These are phyloP conservation scores for Piper longum DNA, from an alignment of 164 flowering plant species.

Conservation along the genomic window DNA sequence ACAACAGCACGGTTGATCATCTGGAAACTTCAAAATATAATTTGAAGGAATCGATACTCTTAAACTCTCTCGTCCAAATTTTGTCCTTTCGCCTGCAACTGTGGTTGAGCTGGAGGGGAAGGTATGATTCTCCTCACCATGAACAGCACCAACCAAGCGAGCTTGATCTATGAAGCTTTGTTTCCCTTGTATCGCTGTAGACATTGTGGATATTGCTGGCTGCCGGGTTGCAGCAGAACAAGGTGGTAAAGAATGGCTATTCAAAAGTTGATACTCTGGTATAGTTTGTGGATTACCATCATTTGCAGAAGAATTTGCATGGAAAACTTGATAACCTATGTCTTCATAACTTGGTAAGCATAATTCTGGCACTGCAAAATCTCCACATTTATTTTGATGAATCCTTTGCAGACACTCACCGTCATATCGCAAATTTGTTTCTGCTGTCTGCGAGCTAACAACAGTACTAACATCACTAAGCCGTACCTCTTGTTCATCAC, in stretches of 20 bases:
- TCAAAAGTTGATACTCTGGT: constrained; percentile 32
- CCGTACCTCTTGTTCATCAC: constrained; percentile 15
- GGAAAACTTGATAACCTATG: constrained; percentile 42
- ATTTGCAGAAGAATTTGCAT: constrained; percentile 47
- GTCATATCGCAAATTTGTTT: constrained; percentile 14
- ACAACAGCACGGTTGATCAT: constrained; percentile 45
- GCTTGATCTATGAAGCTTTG: not conserved
- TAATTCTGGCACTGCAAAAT: constrained; percentile 68
- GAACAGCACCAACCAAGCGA: constrained; percentile 5
- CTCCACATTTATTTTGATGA: constrained; percentile 6
- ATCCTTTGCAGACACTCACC: constrained; percentile 29
- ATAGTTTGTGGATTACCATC: constrained; percentile 31
- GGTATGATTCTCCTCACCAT: not conserved
- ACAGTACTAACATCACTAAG: constrained; percentile 17
- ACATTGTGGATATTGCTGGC: constrained; percentile 10
- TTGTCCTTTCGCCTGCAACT: constrained; percentile 13
- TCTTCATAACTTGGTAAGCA: constrained; percentile 55
- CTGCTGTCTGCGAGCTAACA: constrained; percentile 7
- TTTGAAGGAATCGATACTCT: constrained; percentile 13
- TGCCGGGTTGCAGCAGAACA: constrained; percentile 41
- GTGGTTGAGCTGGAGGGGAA: constrained; percentile 7
- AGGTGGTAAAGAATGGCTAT: constrained; percentile 44
- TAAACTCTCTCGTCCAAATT: constrained; percentile 11
- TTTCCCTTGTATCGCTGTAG: not conserved
- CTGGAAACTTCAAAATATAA: constrained; percentile 16